Evolutionary conservation across 208 protist species (phyloP).

Genomic region (Giardia muris): DNA sequence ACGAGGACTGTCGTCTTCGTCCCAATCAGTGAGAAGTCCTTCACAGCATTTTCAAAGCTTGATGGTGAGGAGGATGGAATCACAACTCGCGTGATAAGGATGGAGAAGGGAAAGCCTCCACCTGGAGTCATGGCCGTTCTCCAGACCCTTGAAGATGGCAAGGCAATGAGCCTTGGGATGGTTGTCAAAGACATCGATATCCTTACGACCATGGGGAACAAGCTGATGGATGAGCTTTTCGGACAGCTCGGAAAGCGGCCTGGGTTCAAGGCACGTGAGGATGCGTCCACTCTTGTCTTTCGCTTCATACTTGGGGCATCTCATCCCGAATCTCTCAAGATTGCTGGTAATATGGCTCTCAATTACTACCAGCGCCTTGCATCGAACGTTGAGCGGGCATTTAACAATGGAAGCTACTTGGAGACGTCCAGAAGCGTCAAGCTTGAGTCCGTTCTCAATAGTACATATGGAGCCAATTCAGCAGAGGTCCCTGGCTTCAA

Average conservation of each 20-base stretch:
- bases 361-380: too few species aligned
- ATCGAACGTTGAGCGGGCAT: background rate
- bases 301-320: too few species aligned
- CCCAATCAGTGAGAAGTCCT: background rate
- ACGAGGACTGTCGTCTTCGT: background rate
- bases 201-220: background rate
- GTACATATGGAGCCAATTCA: background rate
- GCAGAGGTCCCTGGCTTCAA: background rate
- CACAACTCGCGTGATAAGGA: background rate
- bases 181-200: background rate
- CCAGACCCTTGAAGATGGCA: background rate
- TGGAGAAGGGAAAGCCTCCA: background rate
- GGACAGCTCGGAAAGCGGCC: background rate
- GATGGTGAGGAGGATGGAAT: background rate
- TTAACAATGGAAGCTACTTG: background rate
- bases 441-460: background rate
- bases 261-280: background rate
- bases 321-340: too few species aligned
- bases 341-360: too few species aligned
- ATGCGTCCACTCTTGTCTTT: too few species aligned
- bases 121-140: background rate
- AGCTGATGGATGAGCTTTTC: background rate
- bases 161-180: background rate
- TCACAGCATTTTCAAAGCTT: background rate
- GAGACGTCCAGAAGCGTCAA: background rate